Evolutionary conservation across 2,329 filamentous ascomycete species (phyloP), one percentile per base, ranked within the genome.

Genomic region (Colletotrichum navitas): DNA sequence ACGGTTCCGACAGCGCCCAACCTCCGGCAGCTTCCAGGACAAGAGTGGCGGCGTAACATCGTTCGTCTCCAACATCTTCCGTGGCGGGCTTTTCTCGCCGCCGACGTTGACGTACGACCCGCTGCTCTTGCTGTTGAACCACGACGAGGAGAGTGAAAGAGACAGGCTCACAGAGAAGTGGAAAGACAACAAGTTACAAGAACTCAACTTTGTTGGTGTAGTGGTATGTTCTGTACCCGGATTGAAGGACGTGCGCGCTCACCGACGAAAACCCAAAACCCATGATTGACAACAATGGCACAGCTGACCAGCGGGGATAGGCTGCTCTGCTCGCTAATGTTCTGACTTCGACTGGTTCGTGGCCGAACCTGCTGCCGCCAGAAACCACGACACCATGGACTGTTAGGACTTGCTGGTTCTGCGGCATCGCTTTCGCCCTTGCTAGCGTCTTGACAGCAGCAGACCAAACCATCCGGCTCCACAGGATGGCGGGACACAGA

Each of bases 401-500:
- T 5, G 79, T 84, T 5, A 78, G 82, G 14, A 80, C 82, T 14
- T 79, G 79, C 26, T 84, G 81, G 81, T 84, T 80, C 74, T 80
- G 79, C 61, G 83, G 82, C 16, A 83, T 84, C 47, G 79, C 88
- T 14, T 83, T 89, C 34, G 80, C 86, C 1, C 79, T 88, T 3
- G 86, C 86, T 69, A 83, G 83, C n/a, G 81, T 88, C 8, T 79
- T 87, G 12, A 81, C 83, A 1, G 81, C 83, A 6, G 80, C 81
- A 3, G 79, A 83, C 67, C 82, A 84, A 71, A 82, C 80, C 3
- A 80, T 85, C 11, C 80, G 82, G 6, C 76, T 85, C 5, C 82
- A 84, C 74, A 80, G 83, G 1, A 74, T 85, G 7, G 81, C 81
- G 16, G 79, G 79, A 4, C 83, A 84, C 71, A 78, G 79, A 10